Evolutionary conservation across 768 basidiomycete genomes (phyloP).

Genomic region (Psilocybe sp.): DNA sequence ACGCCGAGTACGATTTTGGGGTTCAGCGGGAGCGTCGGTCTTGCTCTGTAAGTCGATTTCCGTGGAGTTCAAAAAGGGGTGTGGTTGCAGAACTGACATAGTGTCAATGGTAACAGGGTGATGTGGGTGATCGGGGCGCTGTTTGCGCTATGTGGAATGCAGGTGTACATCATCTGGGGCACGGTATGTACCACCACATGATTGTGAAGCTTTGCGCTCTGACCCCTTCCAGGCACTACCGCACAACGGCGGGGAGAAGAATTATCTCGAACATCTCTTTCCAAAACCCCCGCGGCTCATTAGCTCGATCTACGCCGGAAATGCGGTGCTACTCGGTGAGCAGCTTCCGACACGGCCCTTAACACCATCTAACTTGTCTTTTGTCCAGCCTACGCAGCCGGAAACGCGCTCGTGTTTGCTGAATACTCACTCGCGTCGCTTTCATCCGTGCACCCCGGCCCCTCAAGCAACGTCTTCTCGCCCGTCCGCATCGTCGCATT

Average conservation of each 20-base stretch:
- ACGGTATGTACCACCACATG: conserved; percentile 20
- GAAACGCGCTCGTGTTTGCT: conserved; percentile 51
- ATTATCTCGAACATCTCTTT: conserved; percentile 62
- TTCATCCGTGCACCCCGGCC: conserved; percentile 14
- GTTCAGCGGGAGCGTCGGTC: conserved; percentile 37
- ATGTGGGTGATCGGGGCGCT: conserved; percentile 40
- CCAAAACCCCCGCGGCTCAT: conserved; percentile 50
- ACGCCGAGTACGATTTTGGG: conserved; percentile 36
- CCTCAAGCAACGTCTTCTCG: conserved; percentile 4
- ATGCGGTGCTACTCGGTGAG: conserved; percentile 45
- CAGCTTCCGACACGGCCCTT: background rate
- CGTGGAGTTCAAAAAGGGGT: background rate
- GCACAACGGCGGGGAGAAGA: conserved; percentile 64
- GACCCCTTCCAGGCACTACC: conserved; percentile 43
- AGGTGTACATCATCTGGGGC: conserved; percentile 39
- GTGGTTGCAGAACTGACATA: background rate
- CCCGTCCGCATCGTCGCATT: conserved; percentile 25
- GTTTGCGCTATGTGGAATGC: conserved; percentile 36
- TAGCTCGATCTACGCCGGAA: conserved; percentile 54
- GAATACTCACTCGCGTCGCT: conserved; percentile 37
- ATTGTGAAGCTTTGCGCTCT: background rate
- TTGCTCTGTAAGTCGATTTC: conserved; percentile 26
- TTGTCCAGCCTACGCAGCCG: conserved; percentile 21
- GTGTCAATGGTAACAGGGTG: conserved; percentile 17
- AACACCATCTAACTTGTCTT: background rate